A percentile compares a stretch with the other conserved stretches of the same genome.
phyloP scores from a whole-genome alignment of 345 rosid species.

The Turnera subulata region DNA sequence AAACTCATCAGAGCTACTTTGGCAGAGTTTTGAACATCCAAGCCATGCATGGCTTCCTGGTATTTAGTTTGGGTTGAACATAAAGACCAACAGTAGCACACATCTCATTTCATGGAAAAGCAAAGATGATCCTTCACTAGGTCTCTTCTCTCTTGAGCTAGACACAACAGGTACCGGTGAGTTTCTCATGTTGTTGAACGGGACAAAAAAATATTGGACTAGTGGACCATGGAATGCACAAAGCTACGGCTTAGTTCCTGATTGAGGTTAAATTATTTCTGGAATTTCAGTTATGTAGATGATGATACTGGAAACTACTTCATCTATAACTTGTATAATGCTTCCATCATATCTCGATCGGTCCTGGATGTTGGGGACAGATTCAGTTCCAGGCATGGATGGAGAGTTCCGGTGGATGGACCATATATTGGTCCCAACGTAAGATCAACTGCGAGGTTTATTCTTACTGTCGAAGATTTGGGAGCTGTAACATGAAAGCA shows the following conservation, averaged over 20 bases:
- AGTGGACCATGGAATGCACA: no score
- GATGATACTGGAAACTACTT: no score
- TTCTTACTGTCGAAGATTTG: constrained; percentile 14
- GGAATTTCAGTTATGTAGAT: no score
- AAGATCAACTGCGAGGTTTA: constrained; percentile 11
- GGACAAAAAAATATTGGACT: no score
- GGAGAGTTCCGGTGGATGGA: not conserved
- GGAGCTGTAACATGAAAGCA: constrained; percentile 4
- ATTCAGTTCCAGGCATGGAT: no score
- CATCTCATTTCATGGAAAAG: constrained; percentile 46
- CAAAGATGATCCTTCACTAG: constrained; percentile 43
- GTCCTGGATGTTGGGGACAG: no score
- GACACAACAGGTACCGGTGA: constrained; percentile 23
- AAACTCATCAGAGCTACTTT: constrained; percentile 12
- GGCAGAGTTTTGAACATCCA: constrained; percentile 59
- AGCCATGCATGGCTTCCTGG: constrained; percentile 24
- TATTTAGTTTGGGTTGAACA: constrained; percentile 30
- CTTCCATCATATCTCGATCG: no score
- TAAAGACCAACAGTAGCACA: constrained; percentile 20
- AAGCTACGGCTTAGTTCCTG: no score
- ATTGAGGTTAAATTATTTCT: no score
- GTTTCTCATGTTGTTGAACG: no score
- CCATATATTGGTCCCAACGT: constrained; percentile 8
- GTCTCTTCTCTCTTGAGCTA: constrained; percentile 33
- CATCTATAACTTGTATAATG: no score